Evolutionary conservation across 108 stramenopile genomes (phyloP), one percentile per base, ranked within the genome.

Genomic region (Nitzschia palea): DNA sequence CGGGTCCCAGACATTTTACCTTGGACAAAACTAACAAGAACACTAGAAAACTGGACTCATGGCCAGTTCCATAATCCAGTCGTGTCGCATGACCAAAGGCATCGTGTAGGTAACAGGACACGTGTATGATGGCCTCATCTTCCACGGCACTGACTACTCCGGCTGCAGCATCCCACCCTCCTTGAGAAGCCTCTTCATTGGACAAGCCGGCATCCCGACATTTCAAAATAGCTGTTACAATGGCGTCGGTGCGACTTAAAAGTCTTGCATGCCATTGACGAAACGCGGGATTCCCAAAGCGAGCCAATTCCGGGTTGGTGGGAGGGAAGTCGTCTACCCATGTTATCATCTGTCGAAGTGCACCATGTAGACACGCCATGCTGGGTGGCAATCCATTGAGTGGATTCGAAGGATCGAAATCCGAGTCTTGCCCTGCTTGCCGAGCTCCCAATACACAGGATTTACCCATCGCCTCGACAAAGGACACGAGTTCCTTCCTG

Each of bases 51-150:
- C 90, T 91, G n/a, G 77, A 88, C 67, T 98, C 97, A 66, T 98
- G 97, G 14, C 97, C 97, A 25, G 97, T 98, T 9, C 97, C 97
- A 73, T 95, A 98, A 67, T 98, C 97, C 29, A 97, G 79, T 33
- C 96, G 86, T 45, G 79, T 77, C 3, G 88, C 80, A 71, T 97
- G 92, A 10, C 95, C 97, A 77, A 98, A 98, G 0, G 94, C 77
- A 61, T 81, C 78, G 60, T 84, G 78, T 10, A 98, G 65, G 66
- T 98, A 98, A 1, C 91, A 78, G 18, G 64, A 62, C 28, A 96
- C 64, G 67, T 98, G 62, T 31, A 53, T 44, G 22, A 88, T 81
- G 33, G 80, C 70, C 30, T 45, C 65, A 43, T 86, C 61, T 29
- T 86, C 80, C 5, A 62, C 17, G 15, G 17, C 54, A 23, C 12